Base-by-base conservation (phyloP, 768 basidiomycete species). In the Boletus bicolor region DNA sequence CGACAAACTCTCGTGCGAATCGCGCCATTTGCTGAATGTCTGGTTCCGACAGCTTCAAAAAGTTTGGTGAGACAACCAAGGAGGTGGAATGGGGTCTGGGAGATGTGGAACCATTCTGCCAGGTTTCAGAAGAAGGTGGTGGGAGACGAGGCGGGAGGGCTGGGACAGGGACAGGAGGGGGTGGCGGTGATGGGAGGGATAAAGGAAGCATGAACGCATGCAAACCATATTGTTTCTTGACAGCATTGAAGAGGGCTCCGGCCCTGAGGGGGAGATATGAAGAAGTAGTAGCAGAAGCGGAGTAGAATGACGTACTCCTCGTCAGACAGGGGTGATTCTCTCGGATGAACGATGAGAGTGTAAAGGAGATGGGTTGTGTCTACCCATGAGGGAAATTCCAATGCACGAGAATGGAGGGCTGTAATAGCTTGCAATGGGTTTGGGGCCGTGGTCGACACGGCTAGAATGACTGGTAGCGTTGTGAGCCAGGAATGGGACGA, bases 1-100 rank as follows among this genome's bases (percentile, higher is more conserved):
- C 85, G 4, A 92, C 78, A 62, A 98, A 88, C 70, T 97, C 95
- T 44, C 93, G 82, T 10, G 91, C 80, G 64, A 98, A 93, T 51
- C 83, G 81, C 0, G 85, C 84, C 7, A 85, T 82, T 61, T 84
- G 81, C 51, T 87, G 81, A 14, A 92, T 87, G 72, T 96, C 93
- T 45, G 74, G 72, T 63, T 92, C 85, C 9, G 75, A 77, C 75
- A 94, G 74, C 34, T 75, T 72, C 38, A 92, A 63, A 10, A 70
- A 67, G 48, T 72, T 73, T 14, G 68, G 58, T 24, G 57, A 49
- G n/a, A 21, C 45, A 15, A 37, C 15, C 7, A 39, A 32, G 24
- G 58, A 52, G 7, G 37, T 11, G 34, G 57, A 32, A 44, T 49
- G 28, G 6, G 44, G 47, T 36, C 35, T 50, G 4, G 48, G 19